A percentile compares a stretch with the other conserved stretches of the same genome.
Evolutionary conservation across 192 early-diverging fungal species (phyloP).

Genomic region (Entophlyctis luteolus): DNA sequence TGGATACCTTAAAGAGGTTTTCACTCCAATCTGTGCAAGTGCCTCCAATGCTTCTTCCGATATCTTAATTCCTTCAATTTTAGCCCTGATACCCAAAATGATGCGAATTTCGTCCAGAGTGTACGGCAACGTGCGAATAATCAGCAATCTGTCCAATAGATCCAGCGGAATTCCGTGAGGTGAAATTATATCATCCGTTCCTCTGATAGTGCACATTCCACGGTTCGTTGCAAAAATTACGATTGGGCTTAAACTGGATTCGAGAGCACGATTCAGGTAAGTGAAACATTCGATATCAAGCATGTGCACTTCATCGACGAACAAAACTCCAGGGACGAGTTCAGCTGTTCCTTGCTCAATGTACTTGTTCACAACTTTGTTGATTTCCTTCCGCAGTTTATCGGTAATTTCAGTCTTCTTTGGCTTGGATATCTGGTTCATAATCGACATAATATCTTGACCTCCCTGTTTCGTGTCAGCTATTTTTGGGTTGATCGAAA

Average conservation of each 20-base stretch:
- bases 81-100: constrained; percentile 86
- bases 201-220: constrained; percentile 79
- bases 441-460: constrained; percentile 97
- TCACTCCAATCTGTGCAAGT: constrained; percentile 84
- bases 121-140: constrained; percentile 90
- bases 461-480: constrained; percentile 61
- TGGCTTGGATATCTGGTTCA: constrained; percentile 97
- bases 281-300: constrained; percentile 99
- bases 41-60: constrained; percentile 78
- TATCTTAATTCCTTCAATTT: constrained; percentile 93
- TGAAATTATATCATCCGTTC: constrained; percentile 46
- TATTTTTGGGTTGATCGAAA: background rate
- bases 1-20: constrained; percentile 86
- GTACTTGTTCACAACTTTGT: constrained; percentile 98
- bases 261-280: constrained; percentile 95
- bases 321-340: constrained; percentile 94
- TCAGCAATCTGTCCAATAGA: constrained; percentile 89
- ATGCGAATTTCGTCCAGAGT: constrained; percentile 76
- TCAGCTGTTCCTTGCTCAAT: constrained; percentile 97
- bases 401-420: constrained; percentile 99
- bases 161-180: constrained; percentile 95
- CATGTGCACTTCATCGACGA: constrained; percentile 99
- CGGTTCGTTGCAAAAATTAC: constrained; percentile 98
- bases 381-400: constrained; percentile 95
- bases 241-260: constrained; percentile 91